Base-by-base conservation (phyloP, 352 stramenopile genomes). In the Phytophthora melonis region DNA sequence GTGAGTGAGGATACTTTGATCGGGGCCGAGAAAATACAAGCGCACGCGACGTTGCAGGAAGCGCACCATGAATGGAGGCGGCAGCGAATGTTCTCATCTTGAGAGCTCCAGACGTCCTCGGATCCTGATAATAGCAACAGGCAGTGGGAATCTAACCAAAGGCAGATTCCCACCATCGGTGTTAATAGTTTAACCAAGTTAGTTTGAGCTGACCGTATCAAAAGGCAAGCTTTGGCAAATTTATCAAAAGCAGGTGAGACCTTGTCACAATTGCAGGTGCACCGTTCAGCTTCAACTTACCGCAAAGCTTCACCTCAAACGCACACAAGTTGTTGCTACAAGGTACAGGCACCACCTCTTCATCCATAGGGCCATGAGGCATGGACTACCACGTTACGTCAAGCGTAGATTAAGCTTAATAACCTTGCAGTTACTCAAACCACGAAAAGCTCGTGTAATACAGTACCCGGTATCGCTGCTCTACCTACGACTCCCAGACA, bases 1-100 rank as follows among this genome's bases (percentile, higher is more conserved):
- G 54, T 77, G 70, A 77, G 54, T 77, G 70, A 63, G 34, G 43
- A 67, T 55, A 59, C 62, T 23, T 23, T 14, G 8, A 9, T 49
- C 39, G n/a, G 39, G 30, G 30, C 13, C 34, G 13, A 19, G 27
- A 41, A 63, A 57, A 43, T 54, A 4, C 45, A 52, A 58, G 57
- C 27, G 36, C 49, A 53, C 27, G 19, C 32, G 19, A 36, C 30
- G 63, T 64, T 71, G 56, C 21, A 56, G 56, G 59, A 23, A 27
- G 16, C 30, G 41, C 34, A 14, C 25, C n/a, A 45, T 60, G 47
- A 58, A 56, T 70, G 59, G 39, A 56, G 43, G 36, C 36, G 50
- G 45, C 39, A 36, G 16, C 19, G 27, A 57, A 59, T 59, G 36
- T 27, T 18, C 19, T 57, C 34, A 67, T 59, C 25, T 62, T n/a